Conservation (phyloP, 352 stramenopile species). For the Phytophthora podocarpi region DNA sequence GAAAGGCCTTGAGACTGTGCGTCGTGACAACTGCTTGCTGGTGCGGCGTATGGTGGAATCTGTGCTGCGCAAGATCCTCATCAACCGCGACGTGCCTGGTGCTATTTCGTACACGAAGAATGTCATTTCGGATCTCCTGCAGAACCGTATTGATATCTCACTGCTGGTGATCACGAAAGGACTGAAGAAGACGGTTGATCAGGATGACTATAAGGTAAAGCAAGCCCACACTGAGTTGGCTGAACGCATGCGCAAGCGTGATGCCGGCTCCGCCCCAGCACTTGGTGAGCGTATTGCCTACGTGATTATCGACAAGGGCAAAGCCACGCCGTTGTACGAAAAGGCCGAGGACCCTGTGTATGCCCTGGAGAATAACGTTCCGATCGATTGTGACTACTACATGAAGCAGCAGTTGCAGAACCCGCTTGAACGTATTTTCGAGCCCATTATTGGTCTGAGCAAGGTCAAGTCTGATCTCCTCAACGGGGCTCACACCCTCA, state of each 20-base stretch:
- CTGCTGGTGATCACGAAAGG: constrained; percentile 99
- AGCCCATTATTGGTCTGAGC: constrained; percentile 96
- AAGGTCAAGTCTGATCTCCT: constrained; percentile 93
- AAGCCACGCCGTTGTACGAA: constrained; percentile 96
- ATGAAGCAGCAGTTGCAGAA: constrained; percentile 99
- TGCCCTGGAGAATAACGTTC: constrained; percentile 98
- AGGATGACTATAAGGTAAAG: constrained; percentile 99
- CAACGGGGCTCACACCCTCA: constrained; percentile 97
- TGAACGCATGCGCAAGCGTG: constrained; percentile 98
- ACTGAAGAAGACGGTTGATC: constrained; percentile 98
- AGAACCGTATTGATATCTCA: constrained; percentile 99
- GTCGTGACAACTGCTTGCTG: constrained; percentile 98
- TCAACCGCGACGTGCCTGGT: constrained; percentile 95
- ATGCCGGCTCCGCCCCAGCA: constrained; percentile 96
- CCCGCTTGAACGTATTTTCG: constrained; percentile 98
- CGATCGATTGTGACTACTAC: constrained; percentile 99
- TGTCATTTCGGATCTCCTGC: constrained; percentile 98
- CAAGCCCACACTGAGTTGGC: constrained; percentile 99
- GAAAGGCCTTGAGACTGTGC: constrained; percentile 98
- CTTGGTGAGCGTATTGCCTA: constrained; percentile 99
- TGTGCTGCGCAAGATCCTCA: constrained; percentile 98
- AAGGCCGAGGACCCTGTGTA: constrained; percentile 99
- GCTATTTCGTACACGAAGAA: constrained; percentile 98
- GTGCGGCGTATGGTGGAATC: constrained; percentile 98
- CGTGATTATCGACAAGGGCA: constrained; percentile 98